These are phyloP conservation scores for Tardiomyces digboiensis DNA, from an alignment of 1,139 yeast genomes.

Conservation along the genomic window DNA sequence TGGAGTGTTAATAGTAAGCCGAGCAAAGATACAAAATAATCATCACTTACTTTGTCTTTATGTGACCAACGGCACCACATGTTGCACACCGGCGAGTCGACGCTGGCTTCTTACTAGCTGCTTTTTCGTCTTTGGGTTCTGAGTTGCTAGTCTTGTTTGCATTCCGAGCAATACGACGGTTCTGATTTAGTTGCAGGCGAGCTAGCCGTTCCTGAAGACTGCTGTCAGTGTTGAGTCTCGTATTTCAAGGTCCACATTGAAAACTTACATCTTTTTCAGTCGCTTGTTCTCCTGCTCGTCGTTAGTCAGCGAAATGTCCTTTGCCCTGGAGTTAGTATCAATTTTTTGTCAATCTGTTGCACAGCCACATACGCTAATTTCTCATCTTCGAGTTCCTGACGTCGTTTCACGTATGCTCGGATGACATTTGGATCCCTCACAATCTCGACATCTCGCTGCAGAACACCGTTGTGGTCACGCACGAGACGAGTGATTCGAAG, in stretches of 20 bases:
- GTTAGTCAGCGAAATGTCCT: constrained; percentile 68
- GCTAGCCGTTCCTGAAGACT: constrained; percentile 82
- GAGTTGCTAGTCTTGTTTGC: constrained; percentile 30
- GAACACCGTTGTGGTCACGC: constrained; percentile 75
- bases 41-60: constrained; percentile 50
- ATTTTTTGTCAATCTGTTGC: background rate
- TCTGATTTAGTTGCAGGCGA: constrained; percentile 66
- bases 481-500: constrained; percentile 72
- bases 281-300: constrained; percentile 80
- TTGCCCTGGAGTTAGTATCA: constrained; percentile 21
- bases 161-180: constrained; percentile 48
- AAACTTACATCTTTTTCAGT: constrained; percentile 22
- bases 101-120: constrained; percentile 54
- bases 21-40: background rate
- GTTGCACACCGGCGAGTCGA: constrained; percentile 85
- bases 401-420: constrained; percentile 71
- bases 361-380: constrained; percentile 33
- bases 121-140: constrained; percentile 24
- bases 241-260: background rate
- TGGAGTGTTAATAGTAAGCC: constrained; percentile 18
- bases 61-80: constrained; percentile 94
- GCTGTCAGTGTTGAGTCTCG: constrained; percentile 34
- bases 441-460: constrained; percentile 73
- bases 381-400: constrained; percentile 67
- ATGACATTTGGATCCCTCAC: constrained; percentile 85